Base-by-base conservation (phyloP, 495 filamentous ascomycete genomes). In the Trichoderma parareesei region DNA sequence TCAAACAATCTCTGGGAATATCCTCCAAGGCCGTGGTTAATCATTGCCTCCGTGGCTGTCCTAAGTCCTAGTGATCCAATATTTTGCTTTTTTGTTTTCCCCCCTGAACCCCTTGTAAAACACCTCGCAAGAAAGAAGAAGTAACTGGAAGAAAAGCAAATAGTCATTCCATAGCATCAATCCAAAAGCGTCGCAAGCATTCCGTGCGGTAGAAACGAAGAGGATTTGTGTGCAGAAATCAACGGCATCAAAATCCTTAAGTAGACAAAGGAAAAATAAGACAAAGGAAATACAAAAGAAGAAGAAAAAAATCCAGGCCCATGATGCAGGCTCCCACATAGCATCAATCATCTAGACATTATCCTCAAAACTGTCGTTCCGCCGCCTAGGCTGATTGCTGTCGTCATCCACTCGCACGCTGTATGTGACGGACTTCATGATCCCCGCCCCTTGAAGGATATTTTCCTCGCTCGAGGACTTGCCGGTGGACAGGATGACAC, bases 351-450 rank as follows among this genome's bases (percentile, higher is more conserved):
- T 38, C 18, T 57, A 57, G 1, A 57, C 53, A n/a, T 35, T 57
- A 13, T 57, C 46, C 20, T 49, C 53, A 9, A 57, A 37, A 10
- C 53, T 57, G 53, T 57, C 53, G 53, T 57, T 57, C 6, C 53
- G 53, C 53, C 53, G 20, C 11, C 53, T 57, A 3, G 62, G 27
- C 35, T 55, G 38, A 9, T 57, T 11, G 37, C 38, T 6, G n/a
- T 63, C 60, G 40, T 66, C 61, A 38, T 80, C 79, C 27, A 76
- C 69, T 0, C 70, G 72, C 2, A 80, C 78, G 14, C 71, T 74
- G 60, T 79, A 79, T 60, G 79, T 79, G n/a, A 80, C 73, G 3
- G 77, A 78, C 75, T 78, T 78, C 55, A 79, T 70, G 59, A 81
- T 81, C 60, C 67, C 70, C 0, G 67, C 60, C 48, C 67, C 66